These are phyloP conservation scores for Colletotrichum coccodes DNA, from an alignment of 2,329 filamentous ascomycete genomes.

Conservation along the genomic window DNA sequence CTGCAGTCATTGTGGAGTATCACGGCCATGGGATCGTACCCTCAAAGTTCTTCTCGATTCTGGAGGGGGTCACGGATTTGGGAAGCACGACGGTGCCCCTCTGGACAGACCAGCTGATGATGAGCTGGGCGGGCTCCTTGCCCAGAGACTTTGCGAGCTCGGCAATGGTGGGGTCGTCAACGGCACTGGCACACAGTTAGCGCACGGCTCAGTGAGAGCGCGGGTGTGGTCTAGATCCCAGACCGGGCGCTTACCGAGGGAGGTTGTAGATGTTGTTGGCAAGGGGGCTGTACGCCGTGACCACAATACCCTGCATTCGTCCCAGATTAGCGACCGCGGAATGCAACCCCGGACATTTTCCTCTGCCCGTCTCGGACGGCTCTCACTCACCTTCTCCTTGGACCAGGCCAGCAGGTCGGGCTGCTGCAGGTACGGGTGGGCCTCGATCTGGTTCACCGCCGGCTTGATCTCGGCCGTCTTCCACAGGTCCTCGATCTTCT, in stretches of 20 bases:
- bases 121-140: constrained; percentile 61
- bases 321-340: constrained; percentile 11
- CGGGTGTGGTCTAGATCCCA: not conserved
- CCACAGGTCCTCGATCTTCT: constrained; percentile 64
- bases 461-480: constrained; percentile 56
- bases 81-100: constrained; percentile 63
- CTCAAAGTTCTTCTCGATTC: constrained; percentile 59
- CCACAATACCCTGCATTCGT: constrained; percentile 55
- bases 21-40: constrained; percentile 7
- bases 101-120: constrained; percentile 65
- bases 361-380: not conserved
- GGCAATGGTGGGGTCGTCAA: constrained; percentile 61
- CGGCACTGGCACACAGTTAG: constrained; percentile 45
- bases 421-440: constrained; percentile 58
- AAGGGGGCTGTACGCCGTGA: constrained; percentile 69
- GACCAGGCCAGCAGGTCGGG: constrained; percentile 63
- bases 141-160: constrained; percentile 62
- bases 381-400: constrained; percentile 42
- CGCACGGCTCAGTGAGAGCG: not conserved
- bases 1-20: no score
- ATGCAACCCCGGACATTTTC: constrained; percentile 7
- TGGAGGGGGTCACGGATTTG: constrained; percentile 62
- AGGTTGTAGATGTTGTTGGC: constrained; percentile 61
- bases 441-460: constrained; percentile 62
- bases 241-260: constrained; percentile 17